phyloP scores from a whole-genome alignment of 2,329 filamentous ascomycete species.

The Claviceps maximensis region DNA sequence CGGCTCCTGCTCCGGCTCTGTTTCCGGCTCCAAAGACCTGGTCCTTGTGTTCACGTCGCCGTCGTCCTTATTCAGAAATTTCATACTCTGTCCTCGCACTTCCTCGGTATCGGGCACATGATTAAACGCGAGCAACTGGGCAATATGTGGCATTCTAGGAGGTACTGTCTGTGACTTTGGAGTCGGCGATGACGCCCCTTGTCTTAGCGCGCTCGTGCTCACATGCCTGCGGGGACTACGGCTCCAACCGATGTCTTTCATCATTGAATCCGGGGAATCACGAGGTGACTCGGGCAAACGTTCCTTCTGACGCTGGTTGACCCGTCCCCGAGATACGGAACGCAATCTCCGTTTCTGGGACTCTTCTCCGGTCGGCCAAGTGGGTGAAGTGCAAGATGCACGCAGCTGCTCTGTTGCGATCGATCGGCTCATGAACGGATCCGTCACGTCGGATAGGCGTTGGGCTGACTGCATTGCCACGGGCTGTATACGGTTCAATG shows the following conservation, averaged over 20 bases:
- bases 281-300: not conserved
- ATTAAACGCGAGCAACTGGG: not conserved
- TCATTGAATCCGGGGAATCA: not conserved
- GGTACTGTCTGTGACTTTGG: not conserved
- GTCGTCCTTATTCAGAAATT: conserved; percentile 4
- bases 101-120: not conserved
- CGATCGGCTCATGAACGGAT: conserved; percentile 19
- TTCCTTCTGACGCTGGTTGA: not conserved
- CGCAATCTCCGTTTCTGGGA: not conserved
- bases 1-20: no score
- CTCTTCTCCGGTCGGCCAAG: not conserved
- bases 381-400: not conserved
- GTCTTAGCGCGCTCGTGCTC: conserved; percentile 2
- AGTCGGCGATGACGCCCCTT: not conserved
- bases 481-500: conserved; percentile 25
- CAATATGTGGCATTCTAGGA: conserved; percentile 2
- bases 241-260: not conserved
- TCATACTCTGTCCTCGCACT: conserved; percentile 2
- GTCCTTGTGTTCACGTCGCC: not conserved
- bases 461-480: conserved; percentile 34
- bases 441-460: conserved; percentile 40
- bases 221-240: conserved; percentile 3
- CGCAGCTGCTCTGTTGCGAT: conserved; percentile 2
- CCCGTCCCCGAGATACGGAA: conserved; percentile 1
- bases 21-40: conserved; percentile 6